Conservation (phyloP, 192 early-diverging fungal genomes). For the Gamsiella multidivaricata region DNA sequence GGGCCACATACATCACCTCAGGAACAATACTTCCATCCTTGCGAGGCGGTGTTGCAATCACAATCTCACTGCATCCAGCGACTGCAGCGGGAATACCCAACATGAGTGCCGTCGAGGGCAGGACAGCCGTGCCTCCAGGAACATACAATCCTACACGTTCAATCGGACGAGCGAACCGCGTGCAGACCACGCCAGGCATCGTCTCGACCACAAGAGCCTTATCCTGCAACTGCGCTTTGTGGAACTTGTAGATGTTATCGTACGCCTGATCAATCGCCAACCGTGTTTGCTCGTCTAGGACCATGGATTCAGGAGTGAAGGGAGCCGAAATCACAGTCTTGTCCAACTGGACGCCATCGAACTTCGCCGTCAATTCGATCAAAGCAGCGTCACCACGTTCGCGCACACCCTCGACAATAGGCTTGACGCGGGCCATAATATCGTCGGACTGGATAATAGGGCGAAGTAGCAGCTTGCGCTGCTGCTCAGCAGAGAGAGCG, state of each 20-base stretch:
- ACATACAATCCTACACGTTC: slow-evolving; percentile 98
- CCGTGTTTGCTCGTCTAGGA: slow-evolving; percentile 70
- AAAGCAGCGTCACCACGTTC: slow-evolving; percentile 87
- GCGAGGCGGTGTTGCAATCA: slow-evolving; percentile 95
- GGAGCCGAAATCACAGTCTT: slow-evolving; percentile 84
- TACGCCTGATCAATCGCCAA: slow-evolving; percentile 95
- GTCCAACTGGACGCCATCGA: slow-evolving; percentile 86
- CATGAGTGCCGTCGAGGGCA: slow-evolving; percentile 97
- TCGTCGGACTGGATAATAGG: slow-evolving; percentile 94
- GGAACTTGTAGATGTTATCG: slow-evolving; percentile 92
- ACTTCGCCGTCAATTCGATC: slow-evolving; percentile 86
- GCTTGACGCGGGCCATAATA: slow-evolving; percentile 87
- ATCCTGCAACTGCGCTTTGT: slow-evolving; percentile 86
- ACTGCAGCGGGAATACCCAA: slow-evolving; percentile 97
- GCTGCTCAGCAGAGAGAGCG: slow-evolving; percentile 61
- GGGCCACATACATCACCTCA: slow-evolving; percentile 97
- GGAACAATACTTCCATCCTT: slow-evolving; percentile 91
- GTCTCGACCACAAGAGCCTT: slow-evolving; percentile 88
- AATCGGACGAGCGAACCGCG: slow-evolving; percentile 93
- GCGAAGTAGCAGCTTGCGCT: slow-evolving; percentile 77
- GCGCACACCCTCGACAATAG: slow-evolving; percentile 90
- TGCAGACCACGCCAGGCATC: slow-evolving; percentile 97
- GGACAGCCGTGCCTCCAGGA: slow-evolving; percentile 96
- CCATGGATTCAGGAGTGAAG: slow-evolving; percentile 72
- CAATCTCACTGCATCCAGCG: slow-evolving; percentile 94